These are phyloP conservation scores for Verbena officinalis DNA, from an alignment of 257 asterid genomes.

Conservation along the genomic window DNA sequence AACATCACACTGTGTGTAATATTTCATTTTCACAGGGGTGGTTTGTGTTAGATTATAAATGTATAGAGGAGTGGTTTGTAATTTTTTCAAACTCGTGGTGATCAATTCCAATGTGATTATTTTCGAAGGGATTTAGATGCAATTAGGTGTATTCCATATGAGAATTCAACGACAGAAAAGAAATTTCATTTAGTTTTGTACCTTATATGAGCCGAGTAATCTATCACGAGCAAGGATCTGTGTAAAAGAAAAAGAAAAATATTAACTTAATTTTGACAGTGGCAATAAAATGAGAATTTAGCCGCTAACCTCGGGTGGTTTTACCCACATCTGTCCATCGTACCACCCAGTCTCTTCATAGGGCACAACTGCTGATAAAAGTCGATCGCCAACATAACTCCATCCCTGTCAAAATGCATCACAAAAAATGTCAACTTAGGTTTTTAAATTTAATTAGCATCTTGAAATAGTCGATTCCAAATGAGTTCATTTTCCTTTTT, in stretches of 20 bases:
- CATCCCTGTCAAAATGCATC: conserved; percentile 56
- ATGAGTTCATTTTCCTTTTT: too few relatives aligned
- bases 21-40: too few relatives aligned
- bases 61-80: too few relatives aligned
- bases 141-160: neutral
- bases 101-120: too few relatives aligned
- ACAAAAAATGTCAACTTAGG: neutral
- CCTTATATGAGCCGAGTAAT: conserved; percentile 85
- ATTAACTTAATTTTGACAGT: neutral
- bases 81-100: too few relatives aligned
- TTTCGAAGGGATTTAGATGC: too few relatives aligned
- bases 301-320: conserved; percentile 84
- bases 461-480: too few relatives aligned
- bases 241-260: conserved; percentile 3
- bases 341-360: conserved; percentile 96
- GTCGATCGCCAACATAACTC: conserved; percentile 93
- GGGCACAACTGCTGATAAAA: conserved; percentile 83
- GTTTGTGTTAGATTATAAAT: too few relatives aligned
- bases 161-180: conserved; percentile 15
- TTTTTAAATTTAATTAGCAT: too few relatives aligned
- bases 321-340: conserved; percentile 97
- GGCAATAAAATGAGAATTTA: neutral
- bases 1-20: too few relatives aligned
- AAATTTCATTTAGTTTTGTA: conserved; percentile 30
- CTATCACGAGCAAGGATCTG: conserved; percentile 94